Evolutionary conservation across 2,329 filamentous ascomycete species (phyloP).

Genomic region (Stachybotrys chlorohalonatus): DNA sequence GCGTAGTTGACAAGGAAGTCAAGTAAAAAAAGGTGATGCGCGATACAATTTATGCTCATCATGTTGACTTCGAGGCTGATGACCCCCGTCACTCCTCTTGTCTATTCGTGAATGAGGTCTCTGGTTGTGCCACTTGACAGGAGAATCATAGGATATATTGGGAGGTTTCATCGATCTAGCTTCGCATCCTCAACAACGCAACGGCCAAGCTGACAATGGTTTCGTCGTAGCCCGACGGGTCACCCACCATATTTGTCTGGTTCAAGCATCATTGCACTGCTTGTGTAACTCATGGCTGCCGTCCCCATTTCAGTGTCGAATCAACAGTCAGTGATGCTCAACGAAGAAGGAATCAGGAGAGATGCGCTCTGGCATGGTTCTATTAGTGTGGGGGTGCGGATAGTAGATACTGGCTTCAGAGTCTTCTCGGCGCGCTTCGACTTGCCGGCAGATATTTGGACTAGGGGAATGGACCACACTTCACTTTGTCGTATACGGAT

Average conservation of each 20-base stretch:
- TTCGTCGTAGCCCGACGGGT: constrained; percentile 8
- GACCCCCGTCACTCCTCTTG: constrained; percentile 14
- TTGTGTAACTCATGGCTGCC: constrained; percentile 28
- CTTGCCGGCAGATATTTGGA: constrained; percentile 23
- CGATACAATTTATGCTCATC: constrained; percentile 11
- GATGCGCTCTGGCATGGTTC: constrained; percentile 10
- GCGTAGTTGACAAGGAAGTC: constrained; percentile 2
- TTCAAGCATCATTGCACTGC: constrained; percentile 27
- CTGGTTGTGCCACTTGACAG: constrained; percentile 12
- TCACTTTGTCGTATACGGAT: constrained; percentile 6
- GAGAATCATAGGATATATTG: constrained; percentile 8
- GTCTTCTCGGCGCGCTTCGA: constrained; percentile 36
- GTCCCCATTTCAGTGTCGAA: constrained; percentile 27
- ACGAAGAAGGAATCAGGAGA: constrained; percentile 12
- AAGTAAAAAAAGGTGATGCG: constrained; percentile 8
- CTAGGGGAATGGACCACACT: constrained; percentile 6
- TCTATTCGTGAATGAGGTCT: constrained; percentile 12
- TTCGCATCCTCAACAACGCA: too few relatives aligned
- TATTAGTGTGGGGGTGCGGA: constrained; percentile 23
- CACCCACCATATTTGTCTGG: constrained; percentile 30
- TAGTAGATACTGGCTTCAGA: constrained; percentile 36
- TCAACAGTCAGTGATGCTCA: constrained; percentile 18
- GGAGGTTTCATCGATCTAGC: neutral
- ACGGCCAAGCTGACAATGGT: neutral
- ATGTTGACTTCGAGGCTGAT: constrained; percentile 13